A percentile compares a stretch with the other conserved stretches of the same genome.
Evolutionary conservation across 2,329 filamentous ascomycete genomes (phyloP).

Genomic region (Nemania sp.): DNA sequence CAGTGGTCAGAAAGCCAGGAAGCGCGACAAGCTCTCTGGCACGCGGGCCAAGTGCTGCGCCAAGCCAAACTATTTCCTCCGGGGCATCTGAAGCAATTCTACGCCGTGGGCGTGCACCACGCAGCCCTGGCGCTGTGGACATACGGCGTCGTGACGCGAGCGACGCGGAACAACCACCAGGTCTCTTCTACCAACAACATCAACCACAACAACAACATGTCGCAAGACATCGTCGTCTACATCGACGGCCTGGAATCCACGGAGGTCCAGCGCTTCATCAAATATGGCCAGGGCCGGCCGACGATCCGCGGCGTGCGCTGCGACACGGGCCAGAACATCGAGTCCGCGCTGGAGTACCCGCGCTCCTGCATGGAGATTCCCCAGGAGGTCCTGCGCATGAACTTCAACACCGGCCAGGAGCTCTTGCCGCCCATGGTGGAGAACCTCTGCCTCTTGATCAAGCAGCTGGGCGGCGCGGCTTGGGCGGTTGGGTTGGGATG

Average conservation of each 20-base stretch:
- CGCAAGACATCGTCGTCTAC: slow-evolving; percentile 49
- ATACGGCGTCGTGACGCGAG: slow-evolving; percentile 62
- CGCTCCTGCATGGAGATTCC: slow-evolving; percentile 61
- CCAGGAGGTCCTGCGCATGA: slow-evolving; percentile 58
- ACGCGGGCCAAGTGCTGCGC: slow-evolving; percentile 68
- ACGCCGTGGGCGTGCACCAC: slow-evolving; percentile 70
- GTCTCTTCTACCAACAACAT: slow-evolving; percentile 32
- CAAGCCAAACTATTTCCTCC: slow-evolving; percentile 59
- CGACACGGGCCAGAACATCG: slow-evolving; percentile 35
- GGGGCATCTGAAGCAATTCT: slow-evolving; percentile 64
- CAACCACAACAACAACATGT: too few species aligned
- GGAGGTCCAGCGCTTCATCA: slow-evolving; percentile 60
- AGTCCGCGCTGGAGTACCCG: slow-evolving; percentile 57
- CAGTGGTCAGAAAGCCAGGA: slow-evolving; percentile 60
- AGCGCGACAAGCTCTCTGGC: slow-evolving; percentile 65
- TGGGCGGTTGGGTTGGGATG: slow-evolving; percentile 40
- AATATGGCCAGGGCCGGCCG: slow-evolving; percentile 57
- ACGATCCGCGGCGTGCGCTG: slow-evolving; percentile 47
- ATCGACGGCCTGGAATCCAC: slow-evolving; percentile 60
- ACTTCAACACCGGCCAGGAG: slow-evolving; percentile 51
- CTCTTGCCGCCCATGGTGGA: slow-evolving; percentile 64
- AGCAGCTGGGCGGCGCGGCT: slow-evolving; percentile 59
- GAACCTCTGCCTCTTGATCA: slow-evolving; percentile 66
- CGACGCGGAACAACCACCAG: slow-evolving; percentile 43
- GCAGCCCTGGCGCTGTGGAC: slow-evolving; percentile 70